phyloP scores from a whole-genome alignment of 805 yeast genomes.

The Candida xiaguanensis region DNA sequence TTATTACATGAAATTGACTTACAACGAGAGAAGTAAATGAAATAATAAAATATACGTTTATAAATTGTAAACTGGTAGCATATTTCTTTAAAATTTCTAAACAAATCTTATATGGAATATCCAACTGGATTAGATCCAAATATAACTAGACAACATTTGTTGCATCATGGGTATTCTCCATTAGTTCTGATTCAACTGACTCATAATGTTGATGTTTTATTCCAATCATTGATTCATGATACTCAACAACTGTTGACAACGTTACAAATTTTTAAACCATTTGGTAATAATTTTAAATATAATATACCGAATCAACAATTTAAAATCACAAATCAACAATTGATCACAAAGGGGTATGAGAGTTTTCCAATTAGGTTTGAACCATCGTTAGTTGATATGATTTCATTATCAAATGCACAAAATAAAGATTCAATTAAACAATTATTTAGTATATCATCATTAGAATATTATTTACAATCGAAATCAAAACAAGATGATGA shows the following conservation, averaged over 20 bases:
- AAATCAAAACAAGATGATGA: neutral
- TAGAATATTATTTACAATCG: constrained; percentile 27
- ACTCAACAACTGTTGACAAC: constrained; percentile 30
- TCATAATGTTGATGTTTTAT: constrained; percentile 39
- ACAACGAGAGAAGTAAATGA: constrained; percentile 22
- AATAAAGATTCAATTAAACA: constrained; percentile 13
- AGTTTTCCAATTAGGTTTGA: constrained; percentile 58
- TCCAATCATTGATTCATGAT: constrained; percentile 35
- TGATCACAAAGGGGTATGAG: constrained; percentile 45
- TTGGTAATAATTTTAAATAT: constrained; percentile 52
- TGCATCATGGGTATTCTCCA: constrained; percentile 50
- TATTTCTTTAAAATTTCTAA: neutral
- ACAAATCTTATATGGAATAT: constrained; percentile 14
- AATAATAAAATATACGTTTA: neutral
- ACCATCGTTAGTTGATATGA: constrained; percentile 35
- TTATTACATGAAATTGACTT: constrained; percentile 43
- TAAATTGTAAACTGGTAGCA: constrained; percentile 3
- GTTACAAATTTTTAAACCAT: constrained; percentile 49
- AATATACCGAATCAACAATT: constrained; percentile 37
- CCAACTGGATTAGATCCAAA: constrained; percentile 38
- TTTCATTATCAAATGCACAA: constrained; percentile 24
- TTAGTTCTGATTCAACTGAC: constrained; percentile 49
- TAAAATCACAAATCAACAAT: constrained; percentile 49
- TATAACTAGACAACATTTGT: constrained; percentile 35
- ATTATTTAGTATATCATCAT: constrained; percentile 36